Conservation (phyloP, 2,329 filamentous ascomycete genomes). For the Emericellopsis cladophorae region DNA sequence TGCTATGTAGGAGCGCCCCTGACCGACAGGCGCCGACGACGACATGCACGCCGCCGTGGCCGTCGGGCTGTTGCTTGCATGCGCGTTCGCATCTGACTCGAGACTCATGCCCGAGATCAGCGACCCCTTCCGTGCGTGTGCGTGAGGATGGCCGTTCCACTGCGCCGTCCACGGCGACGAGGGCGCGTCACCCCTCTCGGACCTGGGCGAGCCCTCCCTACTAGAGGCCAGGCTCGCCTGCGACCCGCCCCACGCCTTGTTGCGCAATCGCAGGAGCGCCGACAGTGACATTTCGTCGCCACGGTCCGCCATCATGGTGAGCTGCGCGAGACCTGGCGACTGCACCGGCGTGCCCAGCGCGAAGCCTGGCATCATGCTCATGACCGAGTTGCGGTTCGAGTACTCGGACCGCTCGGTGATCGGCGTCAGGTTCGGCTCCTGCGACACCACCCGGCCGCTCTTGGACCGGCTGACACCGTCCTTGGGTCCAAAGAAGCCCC, state of each 20-base stretch:
- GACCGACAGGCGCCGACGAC: neutral
- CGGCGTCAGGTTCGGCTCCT: constrained; percentile 86
- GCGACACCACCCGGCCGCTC: constrained; percentile 61
- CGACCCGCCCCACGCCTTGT: constrained; percentile 70
- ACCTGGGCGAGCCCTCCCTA: constrained; percentile 35
- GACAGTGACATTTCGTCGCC: constrained; percentile 58
- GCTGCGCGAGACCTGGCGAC: constrained; percentile 65
- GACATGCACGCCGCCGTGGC: constrained; percentile 17
- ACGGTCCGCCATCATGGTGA: constrained; percentile 50
- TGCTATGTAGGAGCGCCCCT: neutral
- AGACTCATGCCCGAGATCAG: constrained; percentile 34
- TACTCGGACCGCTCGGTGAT: constrained; percentile 96
- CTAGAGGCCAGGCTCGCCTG: constrained; percentile 52
- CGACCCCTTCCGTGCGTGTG: constrained; percentile 32
- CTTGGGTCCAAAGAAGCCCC: constrained; percentile 78
- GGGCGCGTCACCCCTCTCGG: constrained; percentile 33
- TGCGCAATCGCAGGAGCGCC: constrained; percentile 59
- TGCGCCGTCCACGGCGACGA: constrained; percentile 24
- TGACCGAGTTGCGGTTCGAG: constrained; percentile 84
- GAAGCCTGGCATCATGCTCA: constrained; percentile 44
- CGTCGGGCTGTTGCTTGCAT: constrained; percentile 36
- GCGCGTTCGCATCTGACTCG: constrained; percentile 30
- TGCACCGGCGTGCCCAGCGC: constrained; percentile 37
- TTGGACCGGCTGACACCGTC: constrained; percentile 47
- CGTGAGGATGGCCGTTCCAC: constrained; percentile 1